These are phyloP conservation scores for Leccinum cinnamomeum DNA, from an alignment of 1,284 basidiomycete species.

Conservation along the genomic window DNA sequence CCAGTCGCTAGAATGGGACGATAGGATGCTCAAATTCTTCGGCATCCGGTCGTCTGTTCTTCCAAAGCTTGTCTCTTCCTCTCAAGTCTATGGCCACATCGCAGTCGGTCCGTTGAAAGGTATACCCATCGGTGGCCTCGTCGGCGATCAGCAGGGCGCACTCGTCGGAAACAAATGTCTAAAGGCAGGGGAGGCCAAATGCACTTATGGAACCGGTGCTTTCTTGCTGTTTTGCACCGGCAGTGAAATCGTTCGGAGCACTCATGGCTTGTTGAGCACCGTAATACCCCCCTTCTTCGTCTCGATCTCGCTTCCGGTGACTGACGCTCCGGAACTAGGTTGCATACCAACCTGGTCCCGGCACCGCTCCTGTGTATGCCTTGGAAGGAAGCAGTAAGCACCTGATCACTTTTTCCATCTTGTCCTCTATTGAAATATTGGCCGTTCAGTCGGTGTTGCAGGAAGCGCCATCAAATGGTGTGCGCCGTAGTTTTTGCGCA, in stretches of 20 bases:
- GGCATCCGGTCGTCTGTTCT: conserved; percentile 76
- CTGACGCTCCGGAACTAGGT: conserved; percentile 47
- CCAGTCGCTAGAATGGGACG: conserved; percentile 81
- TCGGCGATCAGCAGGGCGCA: conserved; percentile 97
- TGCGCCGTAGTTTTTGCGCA: background rate
- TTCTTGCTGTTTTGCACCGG: conserved; percentile 97
- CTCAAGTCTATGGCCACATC: conserved; percentile 88
- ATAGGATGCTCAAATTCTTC: conserved; percentile 86
- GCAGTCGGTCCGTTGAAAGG: conserved; percentile 69
- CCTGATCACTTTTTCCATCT: background rate
- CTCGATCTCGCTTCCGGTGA: conserved; percentile 5
- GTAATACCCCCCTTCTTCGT: conserved; percentile 45
- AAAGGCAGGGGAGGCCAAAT: conserved; percentile 83
- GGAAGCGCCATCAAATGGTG: conserved; percentile 92
- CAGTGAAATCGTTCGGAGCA: conserved; percentile 79
- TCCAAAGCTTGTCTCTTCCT: conserved; percentile 87
- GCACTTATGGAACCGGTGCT: conserved; percentile 94
- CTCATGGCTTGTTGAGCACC: conserved; percentile 88
- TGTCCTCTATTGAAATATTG: conserved; percentile 5
- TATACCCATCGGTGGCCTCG: conserved; percentile 85
- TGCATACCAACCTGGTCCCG: conserved; percentile 88
- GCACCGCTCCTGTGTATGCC: conserved; percentile 84
- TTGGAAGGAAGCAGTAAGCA: conserved; percentile 88
- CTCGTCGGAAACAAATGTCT: conserved; percentile 96
- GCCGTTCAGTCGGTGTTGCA: conserved; percentile 78